Evolutionary conservation across 345 rosid genomes (phyloP).

Genomic region (Eucalyptus curtisii): DNA sequence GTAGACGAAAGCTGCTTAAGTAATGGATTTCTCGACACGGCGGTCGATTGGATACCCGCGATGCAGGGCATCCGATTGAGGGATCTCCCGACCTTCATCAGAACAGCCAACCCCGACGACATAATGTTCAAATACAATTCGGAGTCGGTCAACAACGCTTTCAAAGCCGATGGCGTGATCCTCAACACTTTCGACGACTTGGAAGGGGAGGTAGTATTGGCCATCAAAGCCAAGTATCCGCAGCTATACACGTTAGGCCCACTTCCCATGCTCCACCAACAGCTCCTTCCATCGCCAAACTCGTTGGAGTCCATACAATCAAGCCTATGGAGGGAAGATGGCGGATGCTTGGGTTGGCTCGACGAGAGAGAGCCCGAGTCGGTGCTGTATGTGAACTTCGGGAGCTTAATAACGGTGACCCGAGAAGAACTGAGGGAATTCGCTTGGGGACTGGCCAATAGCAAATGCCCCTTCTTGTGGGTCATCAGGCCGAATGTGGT

Average conservation of each 20-base stretch:
- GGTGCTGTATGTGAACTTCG: conserved; percentile 2
- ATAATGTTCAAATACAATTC: conserved; percentile 5
- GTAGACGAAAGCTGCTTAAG: conserved; percentile 15
- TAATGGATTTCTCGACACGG: conserved; percentile 18
- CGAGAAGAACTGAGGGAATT: background rate
- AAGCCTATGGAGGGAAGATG: conserved; percentile 1
- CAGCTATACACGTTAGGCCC: conserved; percentile 1
- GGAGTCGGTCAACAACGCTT: background rate
- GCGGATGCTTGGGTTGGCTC: background rate
- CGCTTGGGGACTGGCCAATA: background rate
- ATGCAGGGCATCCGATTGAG: conserved; percentile 14
- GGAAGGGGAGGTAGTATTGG: conserved; percentile 5
- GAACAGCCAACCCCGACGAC: conserved; percentile 12
- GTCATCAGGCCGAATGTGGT: background rate
- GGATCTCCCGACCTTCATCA: conserved; percentile 30
- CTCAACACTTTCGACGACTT: conserved; percentile 21
- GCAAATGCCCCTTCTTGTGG: background rate
- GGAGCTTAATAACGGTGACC: background rate
- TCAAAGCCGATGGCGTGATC: conserved; percentile 12
- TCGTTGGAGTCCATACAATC: background rate
- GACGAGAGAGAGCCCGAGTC: background rate
- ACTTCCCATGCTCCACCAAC: background rate
- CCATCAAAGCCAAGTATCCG: background rate
- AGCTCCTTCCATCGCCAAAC: background rate
- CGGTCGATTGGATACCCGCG: conserved; percentile 29